Base-by-base conservation (phyloP, 2,329 filamentous ascomycete species). In the Ascochyta pisi region DNA sequence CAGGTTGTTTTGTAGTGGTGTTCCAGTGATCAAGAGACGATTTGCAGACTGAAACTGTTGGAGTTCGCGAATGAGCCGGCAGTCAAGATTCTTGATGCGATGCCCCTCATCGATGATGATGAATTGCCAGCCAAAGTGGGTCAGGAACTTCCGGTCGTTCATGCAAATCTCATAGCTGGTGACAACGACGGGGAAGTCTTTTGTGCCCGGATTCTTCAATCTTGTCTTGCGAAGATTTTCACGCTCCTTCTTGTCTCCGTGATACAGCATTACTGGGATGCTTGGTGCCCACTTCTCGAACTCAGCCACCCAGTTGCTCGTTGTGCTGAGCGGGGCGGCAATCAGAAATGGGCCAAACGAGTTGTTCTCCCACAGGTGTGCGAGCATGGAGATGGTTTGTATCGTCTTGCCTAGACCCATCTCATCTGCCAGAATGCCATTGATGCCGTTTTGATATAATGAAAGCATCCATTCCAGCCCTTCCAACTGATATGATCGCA, bases 51-150 rank as follows among this genome's bases (percentile, higher is more conserved):
- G 88, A 69, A 98, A 98, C 0, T 89, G 89, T 61, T 95, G 87
- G 0, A 99, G 79, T 63, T 96, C 92, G 43, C 91, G 89, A 61
- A 98, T 96, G 0, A 99, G 82, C 54, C 91, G 90, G 27, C 94
- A 96, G 45, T 98, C 93, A 60, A 96, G 89, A 62, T 99, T 99
- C 79, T 99, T 99, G 83, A 99, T 88, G 1, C 95, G 89, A 72
- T 99, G 95, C 0, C 95, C 95, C 77, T 99, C 95, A 65, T 99
- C 94, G 58, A 99, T 96, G 63, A 99, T 95, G 68, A 99, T 97
- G 66, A 96, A 97, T 50, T 96, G 92, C 95, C 95, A 99, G 33
- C 92, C 89, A 53, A 96, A 94, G 54, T 89, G 89, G 0, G 87
- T 87, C 5, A 99, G 79, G 33, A 88, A 88, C 48, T 92, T 89